Conservation (phyloP, 1,139 yeast genomes). For the Geotrichum citri-aurantii region DNA sequence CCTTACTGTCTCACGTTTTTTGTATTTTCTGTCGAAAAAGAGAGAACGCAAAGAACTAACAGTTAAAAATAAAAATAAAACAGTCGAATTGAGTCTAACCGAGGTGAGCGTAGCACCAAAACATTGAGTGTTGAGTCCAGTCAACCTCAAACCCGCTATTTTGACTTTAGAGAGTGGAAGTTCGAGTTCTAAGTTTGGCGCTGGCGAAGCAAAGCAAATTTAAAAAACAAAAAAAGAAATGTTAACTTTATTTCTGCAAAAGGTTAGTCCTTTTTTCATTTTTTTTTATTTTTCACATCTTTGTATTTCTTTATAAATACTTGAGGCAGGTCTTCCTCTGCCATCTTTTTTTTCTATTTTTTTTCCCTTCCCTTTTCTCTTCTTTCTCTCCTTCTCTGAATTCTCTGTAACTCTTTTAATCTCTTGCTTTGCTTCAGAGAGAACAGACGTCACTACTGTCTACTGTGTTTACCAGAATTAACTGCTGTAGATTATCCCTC, state of each 20-base stretch:
- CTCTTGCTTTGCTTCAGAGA: too few species aligned
- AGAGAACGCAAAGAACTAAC: too few species aligned
- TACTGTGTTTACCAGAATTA: too few species aligned
- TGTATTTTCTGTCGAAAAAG: too few species aligned
- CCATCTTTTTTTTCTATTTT: conserved; percentile 7
- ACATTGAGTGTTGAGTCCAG: neutral
- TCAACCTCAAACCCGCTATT: neutral
- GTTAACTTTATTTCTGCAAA: neutral
- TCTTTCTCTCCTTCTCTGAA: too few species aligned
- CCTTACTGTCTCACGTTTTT: too few species aligned
- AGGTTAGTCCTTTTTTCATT: too few species aligned
- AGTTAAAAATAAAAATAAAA: too few species aligned
- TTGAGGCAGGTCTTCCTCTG: conserved; percentile 62
- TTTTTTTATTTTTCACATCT: neutral
- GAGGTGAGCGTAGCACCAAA: neutral
- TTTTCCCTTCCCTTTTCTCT: neutral
- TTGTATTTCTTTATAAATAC: neutral
- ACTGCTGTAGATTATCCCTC: neutral
- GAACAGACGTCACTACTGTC: too few species aligned
- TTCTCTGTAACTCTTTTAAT: too few species aligned
- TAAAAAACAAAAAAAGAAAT: neutral
- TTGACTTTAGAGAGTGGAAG: neutral
- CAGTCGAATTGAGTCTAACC: too few species aligned
- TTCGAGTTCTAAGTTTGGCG: neutral
- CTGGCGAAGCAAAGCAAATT: neutral